These are phyloP conservation scores for Bryopsis sp. DNA, from an alignment of 139 green algal genomes.

Conservation along the genomic window DNA sequence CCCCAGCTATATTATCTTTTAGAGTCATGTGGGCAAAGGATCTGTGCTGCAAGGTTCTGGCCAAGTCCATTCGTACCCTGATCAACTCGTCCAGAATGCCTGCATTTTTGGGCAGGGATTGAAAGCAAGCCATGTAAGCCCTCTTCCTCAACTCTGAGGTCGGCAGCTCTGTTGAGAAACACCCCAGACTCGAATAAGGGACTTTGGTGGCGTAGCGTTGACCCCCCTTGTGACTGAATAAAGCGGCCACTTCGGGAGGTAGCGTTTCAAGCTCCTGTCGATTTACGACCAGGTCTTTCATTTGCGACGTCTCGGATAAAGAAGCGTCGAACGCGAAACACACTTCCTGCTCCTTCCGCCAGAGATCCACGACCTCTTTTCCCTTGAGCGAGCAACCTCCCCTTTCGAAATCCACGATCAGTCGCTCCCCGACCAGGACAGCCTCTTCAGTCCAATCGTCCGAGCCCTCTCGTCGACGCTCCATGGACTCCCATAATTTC, in stretches of 20 bases:
- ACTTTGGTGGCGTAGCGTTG: no score
- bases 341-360: neutral
- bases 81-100: neutral
- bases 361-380: neutral
- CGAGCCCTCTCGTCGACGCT: neutral
- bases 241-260: no score
- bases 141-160: conserved; percentile 1
- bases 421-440: neutral
- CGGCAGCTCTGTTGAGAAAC: no score
- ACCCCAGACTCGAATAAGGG: no score
- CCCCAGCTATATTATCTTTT: neutral
- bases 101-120: conserved; percentile 1
- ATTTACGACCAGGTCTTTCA: no score
- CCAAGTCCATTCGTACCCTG: neutral
- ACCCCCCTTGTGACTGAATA: no score
- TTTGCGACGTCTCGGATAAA: no score
- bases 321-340: no score
- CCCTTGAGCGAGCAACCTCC: neutral
- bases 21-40: conserved; percentile 12
- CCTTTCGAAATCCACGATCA: conserved; percentile 1
- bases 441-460: neutral
- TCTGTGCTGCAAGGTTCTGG: neutral
- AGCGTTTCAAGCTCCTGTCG: no score
- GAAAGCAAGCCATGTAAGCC: neutral
- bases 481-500: neutral